phyloP scores from a whole-genome alignment of 192 early-diverging fungal species.

The Coemansia sp. region DNA sequence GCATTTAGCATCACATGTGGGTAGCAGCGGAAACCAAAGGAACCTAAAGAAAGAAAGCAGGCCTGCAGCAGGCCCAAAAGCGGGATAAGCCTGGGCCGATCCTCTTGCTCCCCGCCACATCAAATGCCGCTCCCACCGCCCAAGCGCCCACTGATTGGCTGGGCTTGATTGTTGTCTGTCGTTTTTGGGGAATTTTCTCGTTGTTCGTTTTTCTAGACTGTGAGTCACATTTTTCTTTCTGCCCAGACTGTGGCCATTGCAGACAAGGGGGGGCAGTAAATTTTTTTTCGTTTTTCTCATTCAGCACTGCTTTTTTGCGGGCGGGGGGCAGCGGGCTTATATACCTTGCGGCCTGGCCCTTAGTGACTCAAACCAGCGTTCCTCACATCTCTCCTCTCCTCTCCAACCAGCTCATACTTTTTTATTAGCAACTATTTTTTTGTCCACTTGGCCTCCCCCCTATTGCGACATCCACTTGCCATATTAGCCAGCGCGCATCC shows the following conservation, averaged over 20 bases:
- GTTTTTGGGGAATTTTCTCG: neutral
- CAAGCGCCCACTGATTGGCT: constrained; percentile 17
- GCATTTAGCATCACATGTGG: constrained; percentile 15
- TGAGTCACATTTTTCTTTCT: constrained; percentile 6
- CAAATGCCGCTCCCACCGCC: neutral
- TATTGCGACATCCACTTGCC: neutral
- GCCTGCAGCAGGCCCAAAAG: constrained; percentile 9
- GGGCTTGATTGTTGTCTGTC: neutral
- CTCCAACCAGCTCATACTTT: constrained; percentile 15
- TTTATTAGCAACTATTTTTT: constrained; percentile 8
- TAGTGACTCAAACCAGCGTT: constrained; percentile 26
- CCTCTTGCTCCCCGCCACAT: neutral
- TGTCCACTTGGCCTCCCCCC: neutral
- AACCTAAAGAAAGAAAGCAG: constrained; percentile 3
- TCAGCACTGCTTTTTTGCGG: neutral
- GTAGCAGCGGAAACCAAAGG: constrained; percentile 1
- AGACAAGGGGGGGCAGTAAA: constrained; percentile 22
- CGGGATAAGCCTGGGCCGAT: neutral
- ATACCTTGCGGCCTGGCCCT: constrained; percentile 12
- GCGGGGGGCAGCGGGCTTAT: constrained; percentile 16
- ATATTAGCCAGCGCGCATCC: neutral
- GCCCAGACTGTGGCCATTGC: constrained; percentile 1
- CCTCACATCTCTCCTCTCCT: constrained; percentile 12
- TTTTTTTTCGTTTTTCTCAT: constrained; percentile 6
- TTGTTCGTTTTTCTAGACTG: neutral